Base-by-base conservation (phyloP, 345 rosid genomes). In the Barbarea vulgaris region DNA sequence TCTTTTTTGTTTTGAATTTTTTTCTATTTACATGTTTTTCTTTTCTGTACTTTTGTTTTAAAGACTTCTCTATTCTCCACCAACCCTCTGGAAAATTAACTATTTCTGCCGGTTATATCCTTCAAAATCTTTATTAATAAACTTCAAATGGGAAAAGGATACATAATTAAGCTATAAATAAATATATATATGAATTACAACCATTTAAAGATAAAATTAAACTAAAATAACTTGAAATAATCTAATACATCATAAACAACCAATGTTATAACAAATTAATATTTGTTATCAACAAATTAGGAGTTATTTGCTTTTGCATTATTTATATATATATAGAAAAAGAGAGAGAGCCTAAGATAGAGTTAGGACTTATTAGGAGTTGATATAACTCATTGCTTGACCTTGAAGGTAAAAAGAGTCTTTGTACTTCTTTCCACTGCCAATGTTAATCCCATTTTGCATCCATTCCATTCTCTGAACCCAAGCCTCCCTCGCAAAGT, bases 401-500 rank as follows among this genome's bases (percentile, higher is more conserved):
- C 93, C 96, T 84, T 90, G 90, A 68, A 92, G 80, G 61, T 83
- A 92, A 81, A 84, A 88, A 37, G 98, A 95, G 74, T 95, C 97
- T 83, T 84, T 90, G 83, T 95, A 95, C 84, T 92, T 95, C 80
- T 87, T 87, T 70, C 86, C 86, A 56, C 85, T 88, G 13, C 92
- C 96, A 14, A 85, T 47, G 73, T 86, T 87, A 76, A 95, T 84
- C 61, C 99, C 99, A 63, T 80, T 90, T 28, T 81, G 83, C 67
- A 89, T 87, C 99, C 99, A 95, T 52, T 95, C 96, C 28, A 81
- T 89, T 31, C 91, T 84, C 64, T 89, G 87, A 55, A 95, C 80
- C 97, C 99, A 95, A 28, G 96, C 97, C 68, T 95, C 99, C 24
- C 97, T 87, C 21, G 89, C 87, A 70, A 90, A 84, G 76, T 95